Evolutionary conservation across 2,329 filamentous ascomycete genomes (phyloP), one percentile per base, ranked within the genome.

Genomic region (Lachnellula hyalina): DNA sequence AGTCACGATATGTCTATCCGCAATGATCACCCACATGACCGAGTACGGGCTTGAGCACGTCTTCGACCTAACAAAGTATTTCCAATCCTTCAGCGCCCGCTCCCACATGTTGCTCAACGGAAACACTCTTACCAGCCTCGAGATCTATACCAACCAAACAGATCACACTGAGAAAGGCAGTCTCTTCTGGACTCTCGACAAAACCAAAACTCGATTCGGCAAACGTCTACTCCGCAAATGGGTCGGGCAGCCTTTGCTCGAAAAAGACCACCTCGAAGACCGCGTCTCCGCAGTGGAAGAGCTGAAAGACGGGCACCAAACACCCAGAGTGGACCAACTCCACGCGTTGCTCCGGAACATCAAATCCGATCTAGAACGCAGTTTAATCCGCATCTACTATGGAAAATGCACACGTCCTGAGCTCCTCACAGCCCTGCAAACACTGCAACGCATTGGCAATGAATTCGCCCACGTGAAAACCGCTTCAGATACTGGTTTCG

Each of bases 71-170:
- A 97, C 94, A 1, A 96, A 96, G 65, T 96, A 97, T 73, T 99
- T 99, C 67, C 87, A 96, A 63, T 90, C 91, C 2, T 99, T 99
- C 73, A 96, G 89, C 63, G 90, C 92, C 7, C 80, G 92, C 38
- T 92, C 93, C 14, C 92, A 97, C 67, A 97, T 99, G 94, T 77
- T 97, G 4, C 77, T 99, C 57, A 96, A 95, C 67, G 94, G 93
- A 45, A 99, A 96, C 52, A 96, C 93, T 0, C 75, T 99, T 38
- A 93, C 90, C 48, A 96, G 90, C 65, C 79, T 99, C 12, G 94
- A 99, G 69, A 90, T 99, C 2, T 99, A 96, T 68, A 88, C 92
- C 57, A 99, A 99, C 62, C 85, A 91, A 65, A 97, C 93, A 0
- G 92, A 97, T 67, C 83, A 92, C 65, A 81, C 83, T 0, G 83